Base-by-base conservation (phyloP, 169 alveolate genomes). In the Cryptosporidium baileyi region DNA sequence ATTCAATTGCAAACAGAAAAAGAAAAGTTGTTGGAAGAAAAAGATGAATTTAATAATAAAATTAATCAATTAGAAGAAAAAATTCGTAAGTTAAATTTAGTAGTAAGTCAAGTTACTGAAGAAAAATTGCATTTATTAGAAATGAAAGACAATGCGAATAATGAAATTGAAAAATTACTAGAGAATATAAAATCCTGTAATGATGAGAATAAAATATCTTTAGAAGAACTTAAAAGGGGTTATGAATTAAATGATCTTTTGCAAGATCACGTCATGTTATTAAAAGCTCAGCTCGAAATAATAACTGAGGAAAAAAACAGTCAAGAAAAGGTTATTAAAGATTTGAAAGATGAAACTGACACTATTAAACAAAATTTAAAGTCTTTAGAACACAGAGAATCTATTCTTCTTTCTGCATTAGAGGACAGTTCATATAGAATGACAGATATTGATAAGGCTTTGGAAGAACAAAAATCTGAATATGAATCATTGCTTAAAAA, bases 401-500 rank as follows among this genome's bases (percentile, higher is more conserved):
- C 60, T 13, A 59, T 74, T 54, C 54, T 74, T 52, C 51, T 74
- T 15, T 54, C 60, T 54, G 85, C 85, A 57, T 54, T 74, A 40
- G 85, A 74, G 24, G 85, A 74, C 7, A 74, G 85, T 54, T 74
- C 85, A 52, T 74, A 74, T 57, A 74, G 57, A 74, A 74, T 74
- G 85, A 52, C 85, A 30, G 85, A 74, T 38, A 74, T 74, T 4
- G 85, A 74, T 22, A 74, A 74, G 52, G 85, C 85, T 2, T 26
- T 74, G 7, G 85, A 74, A 74, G 67, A 51, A 19, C 85, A 74
- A 36, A 74, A 57, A 38, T 38, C 36, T 38, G 67, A 74, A 13
- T 74, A 74, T 74, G 85, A 74, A 74, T 2, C 24, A n/a, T 3
- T 74, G 19, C 19, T 74, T 36, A 32, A 51, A 32, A 74, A 74